phyloP scores from a whole-genome alignment of 805 yeast genomes.

The Wickerhamiella occidentalis region DNA sequence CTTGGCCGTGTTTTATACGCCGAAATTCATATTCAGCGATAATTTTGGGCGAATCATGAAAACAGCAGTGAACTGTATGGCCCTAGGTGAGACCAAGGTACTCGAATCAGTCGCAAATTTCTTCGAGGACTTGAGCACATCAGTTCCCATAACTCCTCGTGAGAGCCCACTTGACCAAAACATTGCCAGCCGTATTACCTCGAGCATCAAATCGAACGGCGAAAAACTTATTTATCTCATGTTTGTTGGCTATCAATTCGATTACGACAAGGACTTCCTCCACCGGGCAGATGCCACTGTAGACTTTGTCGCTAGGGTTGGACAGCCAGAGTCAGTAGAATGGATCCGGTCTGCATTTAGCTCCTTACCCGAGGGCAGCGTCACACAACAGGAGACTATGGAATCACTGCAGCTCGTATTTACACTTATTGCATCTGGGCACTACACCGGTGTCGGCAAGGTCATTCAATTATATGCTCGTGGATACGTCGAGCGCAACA shows the following conservation, averaged over 20 bases:
- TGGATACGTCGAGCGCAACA: slow-evolving; percentile 23
- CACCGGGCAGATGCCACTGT: slow-evolving; percentile 16
- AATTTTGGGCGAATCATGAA: slow-evolving; percentile 2
- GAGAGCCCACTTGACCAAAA: slow-evolving; percentile 16
- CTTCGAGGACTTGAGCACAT: slow-evolving; percentile 56
- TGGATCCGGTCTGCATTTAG: slow-evolving; percentile 53
- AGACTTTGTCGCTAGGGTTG: slow-evolving; percentile 25
- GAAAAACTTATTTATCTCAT: slow-evolving; percentile 41
- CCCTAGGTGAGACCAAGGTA: slow-evolving; percentile 58
- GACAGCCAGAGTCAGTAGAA: slow-evolving; percentile 34
- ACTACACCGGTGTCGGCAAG: slow-evolving; percentile 59
- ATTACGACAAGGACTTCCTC: slow-evolving; percentile 38
- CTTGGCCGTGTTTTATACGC: slow-evolving; percentile 14
- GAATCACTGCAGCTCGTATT: slow-evolving; percentile 37
- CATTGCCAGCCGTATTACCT: slow-evolving; percentile 27
- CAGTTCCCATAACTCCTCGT: slow-evolving; percentile 25
- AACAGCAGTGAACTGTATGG: slow-evolving; percentile 28
- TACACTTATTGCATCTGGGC: slow-evolving; percentile 38
- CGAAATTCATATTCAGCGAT: slow-evolving; percentile 14
- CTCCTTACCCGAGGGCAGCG: slow-evolving; percentile 48
- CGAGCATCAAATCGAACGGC: slow-evolving; percentile 39
- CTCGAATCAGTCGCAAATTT: slow-evolving; percentile 58
- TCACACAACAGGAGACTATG: slow-evolving; percentile 53
- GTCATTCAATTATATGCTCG: slow-evolving; percentile 58
- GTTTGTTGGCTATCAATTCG: slow-evolving; percentile 58